A percentile compares a stretch with the other conserved stretches of the same genome.
phyloP scores from a whole-genome alignment of 1,284 basidiomycete species.

The Malassezia globosa region DNA sequence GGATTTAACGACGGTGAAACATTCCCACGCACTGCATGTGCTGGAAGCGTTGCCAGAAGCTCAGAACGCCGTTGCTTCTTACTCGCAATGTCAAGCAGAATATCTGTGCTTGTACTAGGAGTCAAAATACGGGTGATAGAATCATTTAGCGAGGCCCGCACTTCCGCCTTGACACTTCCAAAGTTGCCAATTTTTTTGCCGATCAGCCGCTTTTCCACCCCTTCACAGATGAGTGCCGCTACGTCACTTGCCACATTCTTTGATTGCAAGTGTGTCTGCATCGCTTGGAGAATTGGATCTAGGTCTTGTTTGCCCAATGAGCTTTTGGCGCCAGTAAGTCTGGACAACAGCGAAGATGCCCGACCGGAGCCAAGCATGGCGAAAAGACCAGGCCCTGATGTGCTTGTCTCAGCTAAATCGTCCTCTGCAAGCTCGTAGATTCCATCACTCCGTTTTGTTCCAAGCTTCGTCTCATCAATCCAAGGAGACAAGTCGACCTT shows the following conservation, averaged over 20 bases:
- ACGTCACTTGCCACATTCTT: conserved; percentile 98
- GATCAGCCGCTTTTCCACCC: conserved; percentile 73
- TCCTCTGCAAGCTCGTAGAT: conserved; percentile 80
- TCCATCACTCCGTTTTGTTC: conserved; percentile 67
- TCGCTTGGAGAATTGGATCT: conserved; percentile 74
- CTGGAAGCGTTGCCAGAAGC: conserved; percentile 20
- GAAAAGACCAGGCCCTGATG: conserved; percentile 12
- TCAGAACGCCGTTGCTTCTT: conserved; percentile 45
- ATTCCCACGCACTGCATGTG: conserved; percentile 49
- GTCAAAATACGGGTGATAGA: conserved; percentile 88
- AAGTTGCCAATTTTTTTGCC: conserved; percentile 55
- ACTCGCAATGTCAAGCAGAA: conserved; percentile 60
- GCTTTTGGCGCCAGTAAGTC: conserved; percentile 59
- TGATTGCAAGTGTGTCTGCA: conserved; percentile 95
- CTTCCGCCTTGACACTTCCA: conserved; percentile 63
- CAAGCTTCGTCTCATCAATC: conserved; percentile 61
- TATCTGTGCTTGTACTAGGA: conserved; percentile 88
- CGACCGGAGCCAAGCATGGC: conserved; percentile 12
- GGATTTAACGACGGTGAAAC: conserved; percentile 60
- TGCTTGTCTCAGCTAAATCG: conserved; percentile 52
- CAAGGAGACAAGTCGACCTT: conserved; percentile 46
- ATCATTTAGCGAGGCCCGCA: conserved; percentile 68
- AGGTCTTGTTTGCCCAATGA: conserved; percentile 71
- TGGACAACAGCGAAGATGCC: conserved; percentile 34
- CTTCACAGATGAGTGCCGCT: conserved; percentile 82